These are phyloP conservation scores for Datisca glomerata DNA, from an alignment of 306 rosid species.

Conservation along the genomic window DNA sequence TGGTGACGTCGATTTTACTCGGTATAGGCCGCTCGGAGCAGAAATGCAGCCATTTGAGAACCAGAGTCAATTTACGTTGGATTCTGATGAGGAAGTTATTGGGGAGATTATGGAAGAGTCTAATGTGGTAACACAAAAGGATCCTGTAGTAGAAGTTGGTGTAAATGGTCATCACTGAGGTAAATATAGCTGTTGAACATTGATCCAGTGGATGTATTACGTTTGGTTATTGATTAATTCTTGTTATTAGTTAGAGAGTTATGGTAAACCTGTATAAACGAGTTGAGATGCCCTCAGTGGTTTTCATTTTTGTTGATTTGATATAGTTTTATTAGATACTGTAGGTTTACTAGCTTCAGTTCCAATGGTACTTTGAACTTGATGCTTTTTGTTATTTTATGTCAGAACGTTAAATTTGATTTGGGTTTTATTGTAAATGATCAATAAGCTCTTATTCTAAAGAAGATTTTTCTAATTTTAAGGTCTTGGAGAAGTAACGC, in stretches of 20 bases:
- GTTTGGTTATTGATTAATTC: not conserved
- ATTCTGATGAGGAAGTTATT: slow-evolving; percentile 34
- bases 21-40: slow-evolving; percentile 40
- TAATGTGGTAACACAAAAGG: slow-evolving; percentile 22
- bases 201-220: slow-evolving; percentile 4
- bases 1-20: not conserved
- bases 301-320: slow-evolving; percentile 11
- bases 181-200: slow-evolving; percentile 5
- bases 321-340: slow-evolving; percentile 3
- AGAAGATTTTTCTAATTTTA: too few species aligned
- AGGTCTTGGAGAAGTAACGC: too few species aligned
- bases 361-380: not conserved
- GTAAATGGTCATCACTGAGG: slow-evolving; percentile 46
- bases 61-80: slow-evolving; percentile 48
- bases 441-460: too few species aligned
- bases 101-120: slow-evolving; percentile 23
- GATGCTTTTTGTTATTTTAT: too few species aligned
- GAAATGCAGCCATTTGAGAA: slow-evolving; percentile 35
- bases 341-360: not conserved
- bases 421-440: too few species aligned
- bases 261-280: slow-evolving; percentile 16
- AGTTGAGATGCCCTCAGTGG: slow-evolving; percentile 9
- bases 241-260: slow-evolving; percentile 1
- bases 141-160: slow-evolving; percentile 20
- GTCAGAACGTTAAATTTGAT: too few species aligned